These are phyloP conservation scores for Colletotrichum tofieldiae DNA, from an alignment of 2,329 filamentous ascomycete species.

Conservation along the genomic window DNA sequence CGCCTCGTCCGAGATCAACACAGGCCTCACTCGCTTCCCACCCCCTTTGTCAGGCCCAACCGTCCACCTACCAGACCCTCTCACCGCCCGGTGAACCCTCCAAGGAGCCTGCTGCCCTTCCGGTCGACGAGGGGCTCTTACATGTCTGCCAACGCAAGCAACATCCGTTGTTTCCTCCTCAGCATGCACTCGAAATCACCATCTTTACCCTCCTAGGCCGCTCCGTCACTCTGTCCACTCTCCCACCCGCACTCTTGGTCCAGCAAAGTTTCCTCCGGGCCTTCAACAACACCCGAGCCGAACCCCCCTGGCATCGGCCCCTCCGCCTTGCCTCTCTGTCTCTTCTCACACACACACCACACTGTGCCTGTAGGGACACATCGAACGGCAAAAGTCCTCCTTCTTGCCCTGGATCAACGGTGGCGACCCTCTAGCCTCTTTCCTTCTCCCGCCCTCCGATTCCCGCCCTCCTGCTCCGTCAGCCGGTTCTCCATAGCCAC, in stretches of 20 bases:
- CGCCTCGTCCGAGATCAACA: constrained; percentile 11
- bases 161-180: constrained; percentile 34
- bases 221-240: constrained; percentile 21
- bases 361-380: constrained; percentile 23
- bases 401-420: constrained; percentile 34
- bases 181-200: constrained; percentile 38
- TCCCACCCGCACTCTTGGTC: neutral
- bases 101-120: constrained; percentile 22
- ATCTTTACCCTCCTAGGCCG: constrained; percentile 29
- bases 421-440: constrained; percentile 32
- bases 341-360: constrained; percentile 25
- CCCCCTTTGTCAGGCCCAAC: constrained; percentile 3
- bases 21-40: constrained; percentile 1
- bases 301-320: constrained; percentile 27
- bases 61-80: constrained; percentile 1
- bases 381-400: constrained; percentile 7
- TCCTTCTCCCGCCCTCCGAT: constrained; percentile 24
- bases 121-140: constrained; percentile 35
- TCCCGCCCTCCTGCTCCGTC: constrained; percentile 36
- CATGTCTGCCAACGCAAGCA: constrained; percentile 39
- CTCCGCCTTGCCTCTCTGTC: constrained; percentile 5
- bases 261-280: neutral
- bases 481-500: constrained; percentile 27
- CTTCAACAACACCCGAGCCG: constrained; percentile 9
- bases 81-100: constrained; percentile 41